Conservation (phyloP, 305 asterid genomes). For the Fraxinus nigra region DNA sequence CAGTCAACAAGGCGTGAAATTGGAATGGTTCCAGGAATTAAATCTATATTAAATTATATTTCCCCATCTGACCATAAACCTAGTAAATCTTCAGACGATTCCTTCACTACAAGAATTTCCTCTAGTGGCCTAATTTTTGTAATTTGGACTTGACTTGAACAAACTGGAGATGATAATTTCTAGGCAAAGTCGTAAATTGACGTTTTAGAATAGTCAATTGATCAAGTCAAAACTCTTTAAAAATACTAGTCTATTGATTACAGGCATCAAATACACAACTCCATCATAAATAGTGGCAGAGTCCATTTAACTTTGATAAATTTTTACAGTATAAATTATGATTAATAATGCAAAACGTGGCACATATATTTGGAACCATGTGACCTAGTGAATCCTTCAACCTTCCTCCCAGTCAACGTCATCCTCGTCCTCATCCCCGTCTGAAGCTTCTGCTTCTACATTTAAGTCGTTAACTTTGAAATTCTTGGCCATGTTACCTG, state of each 20-base stretch:
- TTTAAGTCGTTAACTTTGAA: conserved; percentile 62
- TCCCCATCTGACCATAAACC: background rate
- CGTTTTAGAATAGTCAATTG: background rate
- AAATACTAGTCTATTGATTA: background rate
- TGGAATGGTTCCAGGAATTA: no score
- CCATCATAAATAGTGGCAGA: background rate
- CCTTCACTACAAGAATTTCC: background rate
- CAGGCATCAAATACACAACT: background rate
- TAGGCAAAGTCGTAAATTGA: background rate
- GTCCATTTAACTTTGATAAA: background rate
- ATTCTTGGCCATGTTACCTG: conserved; percentile 46
- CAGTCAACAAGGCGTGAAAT: no score
- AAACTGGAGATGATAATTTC: background rate
- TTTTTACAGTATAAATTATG: background rate
- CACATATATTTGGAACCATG: background rate
- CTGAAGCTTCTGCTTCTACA: conserved; percentile 66
- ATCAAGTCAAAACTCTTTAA: background rate
- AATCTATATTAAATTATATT: no score
- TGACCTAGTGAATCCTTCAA: conserved; percentile 21
- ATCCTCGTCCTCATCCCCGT: conserved; percentile 53
- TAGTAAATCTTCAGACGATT: background rate
- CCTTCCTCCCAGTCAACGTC: conserved; percentile 88
- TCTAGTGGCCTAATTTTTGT: background rate
- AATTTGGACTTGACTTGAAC: background rate
- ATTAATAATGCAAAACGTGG: background rate